Conservation (phyloP, 2,329 filamentous ascomycete species). For the Magnaporthiopsis poae region DNA sequence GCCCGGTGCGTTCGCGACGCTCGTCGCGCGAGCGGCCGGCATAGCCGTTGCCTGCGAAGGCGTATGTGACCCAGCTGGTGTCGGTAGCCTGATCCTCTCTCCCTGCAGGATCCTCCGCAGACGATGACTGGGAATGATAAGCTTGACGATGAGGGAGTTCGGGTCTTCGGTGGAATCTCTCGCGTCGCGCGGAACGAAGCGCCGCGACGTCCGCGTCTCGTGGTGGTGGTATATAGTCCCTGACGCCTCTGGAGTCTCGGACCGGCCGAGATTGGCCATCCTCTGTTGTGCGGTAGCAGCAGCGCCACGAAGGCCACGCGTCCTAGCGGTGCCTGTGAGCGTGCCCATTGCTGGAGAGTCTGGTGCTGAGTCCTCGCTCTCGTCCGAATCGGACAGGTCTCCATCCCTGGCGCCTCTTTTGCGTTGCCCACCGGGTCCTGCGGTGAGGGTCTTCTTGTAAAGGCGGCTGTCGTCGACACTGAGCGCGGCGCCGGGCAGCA, state of each 20-base stretch:
- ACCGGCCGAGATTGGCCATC: conserved; percentile 72
- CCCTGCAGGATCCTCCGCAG: conserved; percentile 53
- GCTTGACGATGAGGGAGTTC: conserved; percentile 58
- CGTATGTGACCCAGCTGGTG: conserved; percentile 33
- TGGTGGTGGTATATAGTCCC: conserved; percentile 48
- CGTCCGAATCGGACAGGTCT: conserved; percentile 76
- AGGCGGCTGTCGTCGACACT: conserved; percentile 75
- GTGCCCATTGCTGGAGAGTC: conserved; percentile 76
- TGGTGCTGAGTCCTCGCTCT: conserved; percentile 76
- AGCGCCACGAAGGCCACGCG: conserved; percentile 78
- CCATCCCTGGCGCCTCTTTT: conserved; percentile 45
- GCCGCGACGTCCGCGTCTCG: conserved; percentile 60
- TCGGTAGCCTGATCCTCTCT: conserved; percentile 28
- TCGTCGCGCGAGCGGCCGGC: conserved; percentile 19
- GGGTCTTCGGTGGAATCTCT: conserved; percentile 72
- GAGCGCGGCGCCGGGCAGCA: conserved; percentile 75
- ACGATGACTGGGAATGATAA: conserved; percentile 64
- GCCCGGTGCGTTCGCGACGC: conserved; percentile 23
- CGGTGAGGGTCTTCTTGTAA: conserved; percentile 52
- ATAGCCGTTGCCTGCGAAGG: conserved; percentile 33
- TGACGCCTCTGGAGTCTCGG: conserved; percentile 76
- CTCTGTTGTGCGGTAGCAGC: conserved; percentile 78
- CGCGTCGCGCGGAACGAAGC: conserved; percentile 47
- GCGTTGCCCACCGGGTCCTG: conserved; percentile 6
- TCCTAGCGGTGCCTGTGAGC: conserved; percentile 69